phyloP scores from a whole-genome alignment of 495 filamentous ascomycete species.

The Cercophora scortea region DNA sequence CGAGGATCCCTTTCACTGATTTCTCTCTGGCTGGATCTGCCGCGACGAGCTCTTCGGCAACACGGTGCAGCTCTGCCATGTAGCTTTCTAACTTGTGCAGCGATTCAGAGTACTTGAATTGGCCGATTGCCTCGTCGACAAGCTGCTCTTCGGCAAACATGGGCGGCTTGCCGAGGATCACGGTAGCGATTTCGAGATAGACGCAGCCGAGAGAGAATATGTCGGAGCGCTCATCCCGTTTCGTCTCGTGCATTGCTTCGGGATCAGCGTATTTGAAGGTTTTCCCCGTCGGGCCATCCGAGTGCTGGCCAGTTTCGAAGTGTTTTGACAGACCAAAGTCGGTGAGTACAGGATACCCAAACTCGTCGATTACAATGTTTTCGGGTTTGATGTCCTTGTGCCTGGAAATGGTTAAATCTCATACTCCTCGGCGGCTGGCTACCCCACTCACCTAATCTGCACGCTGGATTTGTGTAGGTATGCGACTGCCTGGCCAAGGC shows the following conservation, averaged over 20 bases:
- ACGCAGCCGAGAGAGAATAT: constrained; percentile 44
- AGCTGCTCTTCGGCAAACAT: constrained; percentile 20
- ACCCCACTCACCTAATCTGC: constrained; percentile 8
- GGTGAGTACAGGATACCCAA: constrained; percentile 24
- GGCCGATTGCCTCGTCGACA: not conserved
- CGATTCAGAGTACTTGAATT: constrained; percentile 21
- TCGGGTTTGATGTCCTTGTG: constrained; percentile 43
- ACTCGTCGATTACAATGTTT: constrained; percentile 36
- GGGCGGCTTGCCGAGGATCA: constrained; percentile 24
- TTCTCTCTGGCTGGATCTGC: not conserved
- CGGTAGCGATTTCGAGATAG: constrained; percentile 36
- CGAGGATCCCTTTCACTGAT: constrained; percentile 16
- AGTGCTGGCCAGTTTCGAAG: constrained; percentile 27
- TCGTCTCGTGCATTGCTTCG: constrained; percentile 28
- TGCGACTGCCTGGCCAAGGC: constrained; percentile 28
- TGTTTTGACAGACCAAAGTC: constrained; percentile 39
- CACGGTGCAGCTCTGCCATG: constrained; percentile 9
- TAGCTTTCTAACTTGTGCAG: constrained; percentile 16
- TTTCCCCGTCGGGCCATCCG: constrained; percentile 22
- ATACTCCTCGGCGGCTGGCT: too few species aligned
- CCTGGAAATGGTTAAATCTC: not conserved
- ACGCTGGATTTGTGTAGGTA: constrained; percentile 28
- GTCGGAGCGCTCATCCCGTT: constrained; percentile 36
- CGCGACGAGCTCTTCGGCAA: constrained; percentile 6
- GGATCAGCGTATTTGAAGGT: constrained; percentile 39